Evolutionary conservation across 805 yeast genomes (phyloP).

Genomic region (Candida ulmi): DNA sequence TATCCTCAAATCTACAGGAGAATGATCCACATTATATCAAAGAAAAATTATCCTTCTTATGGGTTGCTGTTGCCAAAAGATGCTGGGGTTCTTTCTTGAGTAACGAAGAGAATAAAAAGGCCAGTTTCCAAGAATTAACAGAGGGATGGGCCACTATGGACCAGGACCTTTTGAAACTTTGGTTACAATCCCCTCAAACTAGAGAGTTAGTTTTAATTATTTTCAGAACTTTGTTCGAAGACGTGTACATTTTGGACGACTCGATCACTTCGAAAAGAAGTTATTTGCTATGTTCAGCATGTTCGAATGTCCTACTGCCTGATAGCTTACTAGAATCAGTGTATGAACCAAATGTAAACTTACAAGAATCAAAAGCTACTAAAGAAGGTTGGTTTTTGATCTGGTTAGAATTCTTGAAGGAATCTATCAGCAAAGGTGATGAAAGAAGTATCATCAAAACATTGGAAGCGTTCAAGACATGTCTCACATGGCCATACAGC

Average conservation of each 20-base stretch:
- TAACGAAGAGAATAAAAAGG: constrained; percentile 22
- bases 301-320: constrained; percentile 80
- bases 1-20: constrained; percentile 52
- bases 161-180: constrained; percentile 60
- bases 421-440: constrained; percentile 32
- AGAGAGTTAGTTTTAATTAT: constrained; percentile 76
- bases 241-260: constrained; percentile 86
- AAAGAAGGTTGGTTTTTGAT: constrained; percentile 81
- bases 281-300: constrained; percentile 69
- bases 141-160: constrained; percentile 91
- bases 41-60: constrained; percentile 82
- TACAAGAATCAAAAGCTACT: constrained; percentile 59
- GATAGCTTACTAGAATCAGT: constrained; percentile 52
- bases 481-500: constrained; percentile 88
- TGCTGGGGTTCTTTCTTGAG: constrained; percentile 79
- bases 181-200: constrained; percentile 60
- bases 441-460: constrained; percentile 55
- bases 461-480: constrained; percentile 79
- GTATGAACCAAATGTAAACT: constrained; percentile 62
- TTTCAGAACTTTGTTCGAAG: constrained; percentile 86
- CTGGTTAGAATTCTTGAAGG: constrained; percentile 60
- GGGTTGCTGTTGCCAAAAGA: constrained; percentile 90
- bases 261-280: constrained; percentile 80
- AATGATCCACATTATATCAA: constrained; percentile 84
- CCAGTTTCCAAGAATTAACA: constrained; percentile 42